Percentiles rank a stretch among this genome's conserved stretches.
These are phyloP conservation scores for Rutstroemia sp. DNA, from an alignment of 2,329 filamentous ascomycete genomes.

Conservation along the genomic window DNA sequence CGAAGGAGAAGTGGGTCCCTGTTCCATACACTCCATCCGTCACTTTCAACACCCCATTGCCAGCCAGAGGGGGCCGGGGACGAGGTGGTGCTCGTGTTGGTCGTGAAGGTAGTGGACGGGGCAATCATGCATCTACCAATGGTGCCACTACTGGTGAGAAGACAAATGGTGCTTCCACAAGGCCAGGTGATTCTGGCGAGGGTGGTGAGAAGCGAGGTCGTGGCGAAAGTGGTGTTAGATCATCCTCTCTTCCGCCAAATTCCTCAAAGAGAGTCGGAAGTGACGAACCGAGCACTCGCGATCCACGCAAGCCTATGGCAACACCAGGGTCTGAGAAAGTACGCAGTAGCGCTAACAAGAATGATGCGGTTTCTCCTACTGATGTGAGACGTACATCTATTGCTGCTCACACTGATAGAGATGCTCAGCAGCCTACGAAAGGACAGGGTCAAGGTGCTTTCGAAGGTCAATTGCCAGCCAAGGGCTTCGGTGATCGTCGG, in stretches of 20 bases:
- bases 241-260: slow-evolving; percentile 27
- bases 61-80: slow-evolving; percentile 50
- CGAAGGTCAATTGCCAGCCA: slow-evolving; percentile 22
- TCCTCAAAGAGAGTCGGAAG: slow-evolving; percentile 18
- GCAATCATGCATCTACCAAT: slow-evolving; percentile 21
- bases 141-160: slow-evolving; percentile 23
- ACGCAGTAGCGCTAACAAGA: slow-evolving; percentile 18
- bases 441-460: slow-evolving; percentile 9
- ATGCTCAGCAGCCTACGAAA: slow-evolving; percentile 16
- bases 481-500: slow-evolving; percentile 23
- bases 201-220: slow-evolving; percentile 21
- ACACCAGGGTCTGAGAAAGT: slow-evolving; percentile 20
- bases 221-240: slow-evolving; percentile 15
- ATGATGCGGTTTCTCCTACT: slow-evolving; percentile 18
- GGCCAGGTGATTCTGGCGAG: slow-evolving; percentile 6
- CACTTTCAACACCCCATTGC: slow-evolving; percentile 77
- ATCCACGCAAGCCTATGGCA: slow-evolving; percentile 21
- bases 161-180: slow-evolving; percentile 10
- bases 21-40: slow-evolving; percentile 79
- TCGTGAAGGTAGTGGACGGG: slow-evolving; percentile 33
- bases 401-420: slow-evolving; percentile 27
- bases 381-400: slow-evolving; percentile 29
- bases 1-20: slow-evolving; percentile 79
- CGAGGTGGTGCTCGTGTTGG: slow-evolving; percentile 34
- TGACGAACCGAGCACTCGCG: slow-evolving; percentile 18